phyloP scores from a whole-genome alignment of 108 stramenopile genomes.

The Nannochloropsis granulata region DNA sequence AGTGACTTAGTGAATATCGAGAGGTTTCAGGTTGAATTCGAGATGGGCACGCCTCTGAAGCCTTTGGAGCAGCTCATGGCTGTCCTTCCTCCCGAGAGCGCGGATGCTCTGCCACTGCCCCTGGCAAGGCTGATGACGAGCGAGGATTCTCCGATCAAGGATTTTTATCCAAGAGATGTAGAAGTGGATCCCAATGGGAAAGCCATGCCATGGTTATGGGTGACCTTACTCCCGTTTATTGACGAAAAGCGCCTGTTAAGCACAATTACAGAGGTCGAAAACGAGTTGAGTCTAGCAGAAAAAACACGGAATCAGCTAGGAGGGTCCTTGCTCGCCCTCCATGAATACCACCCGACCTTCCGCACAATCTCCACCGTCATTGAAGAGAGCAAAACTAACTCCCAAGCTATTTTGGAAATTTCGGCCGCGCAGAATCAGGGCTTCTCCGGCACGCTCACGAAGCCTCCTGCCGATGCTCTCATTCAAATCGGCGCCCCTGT shows the following conservation, averaged over 20 bases:
- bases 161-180: constrained; percentile 85
- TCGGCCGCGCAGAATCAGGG: background rate
- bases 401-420: background rate
- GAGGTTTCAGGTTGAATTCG: constrained; percentile 57
- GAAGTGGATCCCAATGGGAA: constrained; percentile 90
- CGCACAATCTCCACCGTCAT: background rate
- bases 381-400: background rate
- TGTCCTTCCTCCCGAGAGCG: constrained; percentile 79
- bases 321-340: background rate
- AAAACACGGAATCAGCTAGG: background rate
- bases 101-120: constrained; percentile 83
- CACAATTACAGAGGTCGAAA: constrained; percentile 33
- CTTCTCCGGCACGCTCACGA: background rate
- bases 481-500: background rate
- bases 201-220: constrained; percentile 96
- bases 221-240: constrained; percentile 93
- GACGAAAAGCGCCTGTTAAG: constrained; percentile 73
- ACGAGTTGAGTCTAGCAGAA: background rate
- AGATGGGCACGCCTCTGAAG: constrained; percentile 69
- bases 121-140: constrained; percentile 74
- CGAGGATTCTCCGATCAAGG: constrained; percentile 76
- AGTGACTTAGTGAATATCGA: constrained; percentile 89
- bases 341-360: background rate
- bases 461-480: background rate
- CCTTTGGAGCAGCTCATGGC: constrained; percentile 95